Conservation (phyloP, 441 rosid species). For the Daphne laureola region DNA sequence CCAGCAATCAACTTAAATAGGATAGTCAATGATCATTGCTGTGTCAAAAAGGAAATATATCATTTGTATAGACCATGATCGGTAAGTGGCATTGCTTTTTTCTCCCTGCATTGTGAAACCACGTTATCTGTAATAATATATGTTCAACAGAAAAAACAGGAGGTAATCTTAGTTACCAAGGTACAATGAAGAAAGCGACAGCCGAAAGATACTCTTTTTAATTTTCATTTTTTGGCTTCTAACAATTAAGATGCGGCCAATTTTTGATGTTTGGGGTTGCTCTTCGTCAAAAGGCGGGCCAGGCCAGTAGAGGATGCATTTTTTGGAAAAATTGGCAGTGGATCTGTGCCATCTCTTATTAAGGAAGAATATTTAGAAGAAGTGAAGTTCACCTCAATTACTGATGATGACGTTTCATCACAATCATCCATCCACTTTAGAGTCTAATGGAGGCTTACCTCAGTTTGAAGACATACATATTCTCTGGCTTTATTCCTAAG, state of each 20-base stretch:
- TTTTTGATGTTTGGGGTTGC: conserved; percentile 27
- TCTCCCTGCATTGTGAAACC: too few relatives aligned
- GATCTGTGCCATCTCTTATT: conserved; percentile 67
- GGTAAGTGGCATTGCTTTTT: too few relatives aligned
- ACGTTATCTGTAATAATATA: too few relatives aligned
- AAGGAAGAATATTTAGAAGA: conserved; percentile 78
- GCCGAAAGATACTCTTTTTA: too few relatives aligned
- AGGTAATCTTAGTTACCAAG: too few relatives aligned
- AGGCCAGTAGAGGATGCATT: conserved; percentile 30
- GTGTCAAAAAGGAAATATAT: too few relatives aligned
- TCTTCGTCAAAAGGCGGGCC: conserved; percentile 36
- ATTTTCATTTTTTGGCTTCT: too few relatives aligned
- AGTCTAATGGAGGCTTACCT: conserved; percentile 38
- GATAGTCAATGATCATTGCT: too few relatives aligned
- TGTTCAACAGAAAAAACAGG: too few relatives aligned
- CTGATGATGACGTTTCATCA: conserved; percentile 77
- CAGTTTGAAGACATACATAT: conserved; percentile 37
- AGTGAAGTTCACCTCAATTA: conserved; percentile 59
- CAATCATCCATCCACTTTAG: conserved; percentile 56
- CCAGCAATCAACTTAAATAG: too few relatives aligned
- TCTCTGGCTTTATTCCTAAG: neutral
- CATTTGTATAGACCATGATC: too few relatives aligned
- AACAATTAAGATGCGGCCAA: conserved; percentile 50
- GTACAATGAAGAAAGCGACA: too few relatives aligned
- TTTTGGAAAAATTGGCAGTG: conserved; percentile 36